Base-by-base conservation (phyloP, 345 rosid genomes). In the Eucalyptus decipiens region DNA sequence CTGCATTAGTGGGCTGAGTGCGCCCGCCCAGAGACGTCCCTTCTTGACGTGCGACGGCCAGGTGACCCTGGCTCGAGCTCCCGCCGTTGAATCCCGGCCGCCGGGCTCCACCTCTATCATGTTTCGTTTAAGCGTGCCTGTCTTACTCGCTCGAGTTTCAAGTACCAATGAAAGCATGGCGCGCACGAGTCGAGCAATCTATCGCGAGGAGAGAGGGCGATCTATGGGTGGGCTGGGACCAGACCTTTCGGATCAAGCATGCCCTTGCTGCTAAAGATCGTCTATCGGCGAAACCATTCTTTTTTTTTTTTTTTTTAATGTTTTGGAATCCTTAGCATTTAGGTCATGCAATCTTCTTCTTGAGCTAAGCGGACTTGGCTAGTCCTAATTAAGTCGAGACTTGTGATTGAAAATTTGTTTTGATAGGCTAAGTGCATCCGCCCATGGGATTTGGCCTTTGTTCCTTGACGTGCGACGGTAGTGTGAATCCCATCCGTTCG, bases 41-140 rank as follows among this genome's bases (percentile, higher is more conserved):
- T 47, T 37, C 40, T 28, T 69, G 80, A 67, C 89, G 85, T 47
- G 50, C 47, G 62, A 48, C 21, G 85, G 58, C 52, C 40, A 23
- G 62, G 40, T 47, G 60, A 62, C 49, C 90, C 60, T n/a, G 32
- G 51, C 91, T 18, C n/a, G 26, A 37, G 24, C 89, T 87, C 91
- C 60, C 91, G 45, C 93, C 94, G 92, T 91, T 91, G 90, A 90
- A 90, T 86, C 15, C 15, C 51, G 2, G 69, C 62, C 56, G 88
- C 16, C 83, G 94, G 93, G 95, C n/a, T 86, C 65, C 80, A 67
- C 88, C 4, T 11, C 30, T 15, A 37, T 37, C 83, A 6, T 11
- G 83, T 37, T 37, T 10, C 7, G 3, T 4, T 37, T 21, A 21
- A 37, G 28, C 1, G 8, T 3, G 47, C 83, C 4, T 21, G 28